phyloP scores from a whole-genome alignment of 306 rosid genomes.

The Sesbania bispinosa region DNA sequence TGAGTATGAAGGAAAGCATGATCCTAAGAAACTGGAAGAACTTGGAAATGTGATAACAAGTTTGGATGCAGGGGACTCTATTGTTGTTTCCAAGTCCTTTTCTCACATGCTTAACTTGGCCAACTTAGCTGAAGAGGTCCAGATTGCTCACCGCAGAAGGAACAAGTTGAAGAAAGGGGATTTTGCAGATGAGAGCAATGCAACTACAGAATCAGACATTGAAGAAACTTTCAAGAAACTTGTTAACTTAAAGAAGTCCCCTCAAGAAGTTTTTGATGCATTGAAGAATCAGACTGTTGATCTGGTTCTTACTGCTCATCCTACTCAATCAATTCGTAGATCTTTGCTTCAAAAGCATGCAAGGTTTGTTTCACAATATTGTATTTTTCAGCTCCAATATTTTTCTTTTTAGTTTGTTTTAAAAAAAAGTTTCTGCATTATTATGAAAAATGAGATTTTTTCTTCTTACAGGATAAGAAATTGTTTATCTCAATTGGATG shows the following conservation, averaged over 20 bases:
- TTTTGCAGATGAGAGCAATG: slow-evolving; percentile 79
- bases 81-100: slow-evolving; percentile 87
- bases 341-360: slow-evolving; percentile 98
- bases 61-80: slow-evolving; percentile 96
- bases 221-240: slow-evolving; percentile 97
- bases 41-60: slow-evolving; percentile 81
- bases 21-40: slow-evolving; percentile 79
- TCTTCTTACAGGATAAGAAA: slow-evolving; percentile 61
- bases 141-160: slow-evolving; percentile 83
- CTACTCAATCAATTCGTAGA: slow-evolving; percentile 94
- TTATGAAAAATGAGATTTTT: background rate
- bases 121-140: slow-evolving; percentile 99
- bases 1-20: slow-evolving; percentile 85
- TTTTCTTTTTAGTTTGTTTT: background rate
- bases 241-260: slow-evolving; percentile 72
- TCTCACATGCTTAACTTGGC: slow-evolving; percentile 99
- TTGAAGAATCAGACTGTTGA: slow-evolving; percentile 94
- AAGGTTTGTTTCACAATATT: slow-evolving; percentile 50
- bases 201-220: slow-evolving; percentile 93
- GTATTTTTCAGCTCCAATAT: background rate
- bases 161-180: slow-evolving; percentile 92
- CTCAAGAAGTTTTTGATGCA: slow-evolving; percentile 95
- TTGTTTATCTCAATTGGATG: slow-evolving; percentile 73
- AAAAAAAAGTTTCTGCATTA: background rate
- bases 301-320: slow-evolving; percentile 97